Base-by-base conservation (phyloP, 768 basidiomycete species). In the Boletus insuetus region DNA sequence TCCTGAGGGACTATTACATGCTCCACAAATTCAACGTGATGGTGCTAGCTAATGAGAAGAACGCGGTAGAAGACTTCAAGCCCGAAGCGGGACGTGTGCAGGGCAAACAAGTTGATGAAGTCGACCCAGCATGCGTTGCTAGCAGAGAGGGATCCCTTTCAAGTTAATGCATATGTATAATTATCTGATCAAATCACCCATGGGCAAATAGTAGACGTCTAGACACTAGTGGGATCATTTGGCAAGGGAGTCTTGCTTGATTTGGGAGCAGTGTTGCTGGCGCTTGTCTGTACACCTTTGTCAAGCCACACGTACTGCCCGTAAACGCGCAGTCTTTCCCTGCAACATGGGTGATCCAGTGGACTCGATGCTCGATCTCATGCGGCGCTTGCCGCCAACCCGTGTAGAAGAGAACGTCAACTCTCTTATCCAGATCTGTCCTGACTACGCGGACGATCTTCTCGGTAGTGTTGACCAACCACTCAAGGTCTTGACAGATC, bases 401-500 rank as follows among this genome's bases (percentile, higher is more conserved):
- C 77, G 85, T 19, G 88, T 94, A 44, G 87, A 94, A 67, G 84
- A 90, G 69, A 98, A 96, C 73, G 85, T 98, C 59, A 77, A 83
- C 45, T 79, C 85, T 26, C 85, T 98, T 29, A 84, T 91, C 55
- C 77, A 77, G 45, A 86, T 98, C 67, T 88, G 86, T 56, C 96
- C 96, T 31, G 95, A 98, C 67, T 87, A 91, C 66, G 90, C 94
- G 9, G 97, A 98, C 66, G 97, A 98, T 76, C 82, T 99, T 19
- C 79, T 97, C 44, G 89, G 91, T 42, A 93, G 89, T 59, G 94
- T 98, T 55, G 97, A 99, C 78, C 91, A 95, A 69, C 96, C 96
- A 9, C 77, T 98, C 57, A 84, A 88, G 70, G 77, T 95, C 51
- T 79, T 80, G 74, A 85, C 80, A 34, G 95, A 98, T 77, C 82